Conservation (phyloP, 176 grass and related monocot species). For the Avena eriantha region DNA sequence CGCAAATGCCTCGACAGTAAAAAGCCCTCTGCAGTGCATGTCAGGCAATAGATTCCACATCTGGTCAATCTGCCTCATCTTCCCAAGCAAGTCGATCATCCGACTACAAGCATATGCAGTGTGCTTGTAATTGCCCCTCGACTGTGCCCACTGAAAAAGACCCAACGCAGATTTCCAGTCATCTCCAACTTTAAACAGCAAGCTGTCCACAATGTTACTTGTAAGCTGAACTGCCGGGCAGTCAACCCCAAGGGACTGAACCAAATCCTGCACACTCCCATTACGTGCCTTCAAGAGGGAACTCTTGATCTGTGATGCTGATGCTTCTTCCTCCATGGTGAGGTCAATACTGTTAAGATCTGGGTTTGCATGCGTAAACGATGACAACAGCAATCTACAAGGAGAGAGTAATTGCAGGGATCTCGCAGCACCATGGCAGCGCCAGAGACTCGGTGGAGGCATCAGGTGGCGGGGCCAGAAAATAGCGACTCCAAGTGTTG, state of each 20-base stretch:
- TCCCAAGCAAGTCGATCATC: slow-evolving; percentile 87
- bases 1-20: slow-evolving; percentile 64
- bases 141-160: slow-evolving; percentile 80
- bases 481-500: background rate
- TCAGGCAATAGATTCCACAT: slow-evolving; percentile 82
- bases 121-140: slow-evolving; percentile 60
- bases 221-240: slow-evolving; percentile 54
- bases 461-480: slow-evolving; percentile 1
- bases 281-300: slow-evolving; percentile 52
- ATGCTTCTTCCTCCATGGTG: slow-evolving; percentile 45
- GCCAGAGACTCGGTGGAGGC: slow-evolving; percentile 21
- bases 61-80: slow-evolving; percentile 75
- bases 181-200: slow-evolving; percentile 73
- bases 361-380: background rate
- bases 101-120: slow-evolving; percentile 60
- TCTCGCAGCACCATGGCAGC: slow-evolving; percentile 6
- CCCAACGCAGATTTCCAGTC: slow-evolving; percentile 87
- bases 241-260: slow-evolving; percentile 51
- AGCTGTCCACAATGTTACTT: slow-evolving; percentile 58
- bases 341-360: slow-evolving; percentile 29
- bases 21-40: slow-evolving; percentile 51
- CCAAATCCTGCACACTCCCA: slow-evolving; percentile 62
- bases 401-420: slow-evolving; percentile 12
- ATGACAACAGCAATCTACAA: slow-evolving; percentile 15
- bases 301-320: slow-evolving; percentile 53